These are phyloP conservation scores for Lachancea sp. DNA, from an alignment of 805 yeast genomes.

Conservation along the genomic window DNA sequence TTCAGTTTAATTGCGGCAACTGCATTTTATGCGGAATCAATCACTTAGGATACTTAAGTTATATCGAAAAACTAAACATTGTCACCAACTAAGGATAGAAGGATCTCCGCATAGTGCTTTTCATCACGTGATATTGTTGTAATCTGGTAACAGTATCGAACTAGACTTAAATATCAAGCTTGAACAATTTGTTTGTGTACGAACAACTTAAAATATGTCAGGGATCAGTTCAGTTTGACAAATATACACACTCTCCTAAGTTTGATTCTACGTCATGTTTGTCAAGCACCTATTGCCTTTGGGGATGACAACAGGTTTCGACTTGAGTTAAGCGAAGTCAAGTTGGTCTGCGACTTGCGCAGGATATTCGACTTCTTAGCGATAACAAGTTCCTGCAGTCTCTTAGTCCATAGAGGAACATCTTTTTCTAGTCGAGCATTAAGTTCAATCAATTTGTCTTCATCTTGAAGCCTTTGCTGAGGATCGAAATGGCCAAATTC, in stretches of 20 bases:
- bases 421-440: conserved; percentile 63
- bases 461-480: conserved; percentile 60
- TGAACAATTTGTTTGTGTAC: no score
- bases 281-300: not conserved
- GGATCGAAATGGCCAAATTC: conserved; percentile 62
- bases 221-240: no score
- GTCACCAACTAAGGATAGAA: no score
- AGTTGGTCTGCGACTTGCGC: conserved; percentile 28
- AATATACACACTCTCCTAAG: no score
- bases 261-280: not conserved
- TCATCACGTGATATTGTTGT: no score
- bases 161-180: no score
- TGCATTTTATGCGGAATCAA: not conserved
- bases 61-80: no score
- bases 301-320: conserved; percentile 1
- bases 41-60: no score
- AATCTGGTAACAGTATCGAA: no score
- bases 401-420: conserved; percentile 58
- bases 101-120: no score
- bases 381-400: conserved; percentile 57
- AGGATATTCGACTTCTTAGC: conserved; percentile 37
- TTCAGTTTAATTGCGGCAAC: not conserved
- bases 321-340: conserved; percentile 9
- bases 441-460: conserved; percentile 66
- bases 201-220: no score